phyloP scores from a whole-genome alignment of 1,284 basidiomycete species.

The Entoloma clypeatum region DNA sequence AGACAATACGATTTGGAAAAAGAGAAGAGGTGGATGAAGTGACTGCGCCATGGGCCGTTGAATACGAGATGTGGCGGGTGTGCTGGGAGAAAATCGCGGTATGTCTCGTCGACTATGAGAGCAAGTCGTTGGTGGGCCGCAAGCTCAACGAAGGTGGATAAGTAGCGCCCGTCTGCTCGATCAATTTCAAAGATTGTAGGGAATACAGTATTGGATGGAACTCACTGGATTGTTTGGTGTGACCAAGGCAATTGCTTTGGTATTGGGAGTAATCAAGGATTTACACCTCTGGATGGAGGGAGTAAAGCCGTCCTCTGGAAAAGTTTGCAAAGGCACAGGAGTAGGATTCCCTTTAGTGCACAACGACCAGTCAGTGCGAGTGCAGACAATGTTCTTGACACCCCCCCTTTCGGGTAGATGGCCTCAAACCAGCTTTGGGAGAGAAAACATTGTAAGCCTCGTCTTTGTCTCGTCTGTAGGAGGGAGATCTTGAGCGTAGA shows the following conservation, averaged over 20 bases:
- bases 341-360: too few species aligned
- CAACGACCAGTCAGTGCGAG: too few species aligned
- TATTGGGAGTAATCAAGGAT: slow-evolving; percentile 52
- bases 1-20: slow-evolving; percentile 84
- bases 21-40: slow-evolving; percentile 72
- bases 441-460: too few species aligned
- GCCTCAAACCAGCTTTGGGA: too few species aligned
- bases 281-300: slow-evolving; percentile 51
- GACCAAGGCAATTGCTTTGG: slow-evolving; percentile 71
- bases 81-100: slow-evolving; percentile 74
- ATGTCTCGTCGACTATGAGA: slow-evolving; percentile 87
- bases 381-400: too few species aligned
- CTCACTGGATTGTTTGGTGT: slow-evolving; percentile 72
- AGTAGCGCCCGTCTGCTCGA: slow-evolving; percentile 68
- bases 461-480: too few species aligned
- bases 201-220: slow-evolving; percentile 8
- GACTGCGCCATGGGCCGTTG: slow-evolving; percentile 49
- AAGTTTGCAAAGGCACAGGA: slow-evolving; percentile 61
- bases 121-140: slow-evolving; percentile 59
- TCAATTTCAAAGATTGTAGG: slow-evolving; percentile 1
- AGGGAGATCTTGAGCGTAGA: too few species aligned
- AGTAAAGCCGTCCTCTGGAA: slow-evolving; percentile 52
- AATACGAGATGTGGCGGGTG: slow-evolving; percentile 52
- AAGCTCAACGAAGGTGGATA: slow-evolving; percentile 70
- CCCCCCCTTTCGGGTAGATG: too few species aligned